These are phyloP conservation scores for Solanum microdontum DNA, from an alignment of 257 asterid genomes.

Conservation along the genomic window DNA sequence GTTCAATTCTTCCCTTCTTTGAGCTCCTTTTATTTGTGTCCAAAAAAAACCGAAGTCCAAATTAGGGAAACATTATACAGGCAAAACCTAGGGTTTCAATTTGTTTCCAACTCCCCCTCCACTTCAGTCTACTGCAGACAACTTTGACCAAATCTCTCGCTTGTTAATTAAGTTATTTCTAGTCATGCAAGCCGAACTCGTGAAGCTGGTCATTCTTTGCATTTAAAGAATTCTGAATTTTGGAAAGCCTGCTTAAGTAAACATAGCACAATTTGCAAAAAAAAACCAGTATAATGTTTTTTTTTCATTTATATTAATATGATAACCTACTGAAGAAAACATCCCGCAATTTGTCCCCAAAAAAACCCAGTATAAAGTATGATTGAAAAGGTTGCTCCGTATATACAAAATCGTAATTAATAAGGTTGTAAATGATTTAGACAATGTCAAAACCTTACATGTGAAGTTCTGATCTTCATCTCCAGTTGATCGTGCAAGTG, in stretches of 20 bases:
- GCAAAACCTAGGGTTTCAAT: background rate
- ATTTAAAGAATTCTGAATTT: background rate
- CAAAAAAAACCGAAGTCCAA: background rate
- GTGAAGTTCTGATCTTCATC: conserved; percentile 74
- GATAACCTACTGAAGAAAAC: background rate
- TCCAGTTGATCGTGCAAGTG: conserved; percentile 82
- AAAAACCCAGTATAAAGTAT: background rate
- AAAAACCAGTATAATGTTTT: background rate
- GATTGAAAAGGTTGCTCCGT: background rate
- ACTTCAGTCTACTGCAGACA: background rate
- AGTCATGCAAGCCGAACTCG: background rate
- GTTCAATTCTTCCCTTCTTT: background rate
- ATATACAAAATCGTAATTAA: background rate
- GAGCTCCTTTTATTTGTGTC: background rate
- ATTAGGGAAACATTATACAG: background rate
- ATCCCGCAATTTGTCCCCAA: background rate
- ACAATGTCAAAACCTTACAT: conserved; percentile 45
- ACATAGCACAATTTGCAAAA: background rate
- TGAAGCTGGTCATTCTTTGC: background rate
- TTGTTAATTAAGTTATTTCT: background rate
- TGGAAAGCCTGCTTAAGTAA: background rate
- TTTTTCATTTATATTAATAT: background rate
- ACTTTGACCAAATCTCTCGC: background rate
- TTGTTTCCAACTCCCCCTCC: background rate
- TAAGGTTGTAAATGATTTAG: background rate